Conservation (phyloP, 2,329 filamentous ascomycete species). For the Thermoascus crustaceus region DNA sequence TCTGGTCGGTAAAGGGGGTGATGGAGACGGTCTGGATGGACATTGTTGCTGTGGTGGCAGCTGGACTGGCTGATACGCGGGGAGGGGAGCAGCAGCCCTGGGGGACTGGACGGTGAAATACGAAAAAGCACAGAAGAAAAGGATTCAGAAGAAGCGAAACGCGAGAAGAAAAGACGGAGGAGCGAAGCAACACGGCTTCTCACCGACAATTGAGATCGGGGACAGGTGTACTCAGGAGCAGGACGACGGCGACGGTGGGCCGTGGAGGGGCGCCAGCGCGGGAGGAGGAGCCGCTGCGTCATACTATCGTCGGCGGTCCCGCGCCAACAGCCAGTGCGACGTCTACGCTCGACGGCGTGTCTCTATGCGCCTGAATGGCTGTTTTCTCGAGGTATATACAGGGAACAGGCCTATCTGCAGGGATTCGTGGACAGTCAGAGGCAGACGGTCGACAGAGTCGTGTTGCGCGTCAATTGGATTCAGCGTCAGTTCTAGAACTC, state of each 20-base stretch:
- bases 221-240: conserved; percentile 6
- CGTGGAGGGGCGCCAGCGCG: conserved; percentile 13
- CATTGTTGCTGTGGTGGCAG: conserved; percentile 52
- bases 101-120: conserved; percentile 6
- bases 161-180: conserved; percentile 6
- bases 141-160: conserved; percentile 7
- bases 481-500: no score
- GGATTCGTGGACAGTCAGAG: no score
- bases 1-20: conserved; percentile 87
- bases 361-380: no score
- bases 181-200: no score
- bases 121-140: conserved; percentile 10
- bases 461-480: no score
- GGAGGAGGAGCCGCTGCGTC: conserved; percentile 8
- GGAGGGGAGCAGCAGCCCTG: conserved; percentile 5
- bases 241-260: not conserved
- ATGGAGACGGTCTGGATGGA: conserved; percentile 70
- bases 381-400: no score
- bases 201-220: conserved; percentile 17
- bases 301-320: conserved; percentile 5
- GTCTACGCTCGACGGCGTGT: no score
- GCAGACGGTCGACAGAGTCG: no score
- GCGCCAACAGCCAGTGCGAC: not conserved
- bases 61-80: not conserved
- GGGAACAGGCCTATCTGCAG: no score